phyloP scores from a whole-genome alignment of 495 filamentous ascomycete species.

The Aspergillus bertholletiae region DNA sequence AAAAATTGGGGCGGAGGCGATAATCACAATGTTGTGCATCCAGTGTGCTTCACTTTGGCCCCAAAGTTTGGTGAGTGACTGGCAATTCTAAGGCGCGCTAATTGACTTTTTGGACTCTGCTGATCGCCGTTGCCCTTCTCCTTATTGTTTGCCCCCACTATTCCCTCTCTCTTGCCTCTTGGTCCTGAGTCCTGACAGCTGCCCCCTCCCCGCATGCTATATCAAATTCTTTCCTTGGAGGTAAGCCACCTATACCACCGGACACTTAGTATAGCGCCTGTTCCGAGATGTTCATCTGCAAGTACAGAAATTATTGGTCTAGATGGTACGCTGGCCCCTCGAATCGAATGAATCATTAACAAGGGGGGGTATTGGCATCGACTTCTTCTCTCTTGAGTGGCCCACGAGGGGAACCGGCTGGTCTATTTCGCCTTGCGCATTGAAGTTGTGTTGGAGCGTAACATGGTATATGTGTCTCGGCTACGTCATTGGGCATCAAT shows the following conservation, averaged over 20 bases:
- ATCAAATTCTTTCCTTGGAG: neutral
- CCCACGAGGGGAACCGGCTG: slow-evolving; percentile 8
- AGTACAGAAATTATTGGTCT: neutral
- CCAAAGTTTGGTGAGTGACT: slow-evolving; percentile 1
- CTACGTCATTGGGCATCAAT: slow-evolving; percentile 26
- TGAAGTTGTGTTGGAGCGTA: neutral
- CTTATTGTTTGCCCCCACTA: slow-evolving; percentile 6
- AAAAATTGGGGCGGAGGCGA: slow-evolving; percentile 10
- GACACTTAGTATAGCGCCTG: slow-evolving; percentile 9
- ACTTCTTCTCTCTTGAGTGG: slow-evolving; percentile 6
- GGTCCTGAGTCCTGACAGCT: neutral
- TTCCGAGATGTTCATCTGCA: neutral
- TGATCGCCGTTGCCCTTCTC: slow-evolving; percentile 10
- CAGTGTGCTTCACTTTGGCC: slow-evolving; percentile 9
- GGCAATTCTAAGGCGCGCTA: neutral
- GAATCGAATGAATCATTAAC: slow-evolving; percentile 2
- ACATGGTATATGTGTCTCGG: slow-evolving; percentile 4
- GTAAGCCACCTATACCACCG: neutral
- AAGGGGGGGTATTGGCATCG: neutral
- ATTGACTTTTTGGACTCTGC: neutral
- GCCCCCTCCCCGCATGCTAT: neutral
- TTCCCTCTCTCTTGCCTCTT: neutral
- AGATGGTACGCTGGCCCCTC: slow-evolving; percentile 2
- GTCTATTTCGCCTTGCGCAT: neutral
- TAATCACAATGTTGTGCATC: slow-evolving; percentile 19